A percentile compares a stretch with the other conserved stretches of the same genome.
Conservation (phyloP, 352 stramenopile genomes). For the Phytophthora sp. region DNA sequence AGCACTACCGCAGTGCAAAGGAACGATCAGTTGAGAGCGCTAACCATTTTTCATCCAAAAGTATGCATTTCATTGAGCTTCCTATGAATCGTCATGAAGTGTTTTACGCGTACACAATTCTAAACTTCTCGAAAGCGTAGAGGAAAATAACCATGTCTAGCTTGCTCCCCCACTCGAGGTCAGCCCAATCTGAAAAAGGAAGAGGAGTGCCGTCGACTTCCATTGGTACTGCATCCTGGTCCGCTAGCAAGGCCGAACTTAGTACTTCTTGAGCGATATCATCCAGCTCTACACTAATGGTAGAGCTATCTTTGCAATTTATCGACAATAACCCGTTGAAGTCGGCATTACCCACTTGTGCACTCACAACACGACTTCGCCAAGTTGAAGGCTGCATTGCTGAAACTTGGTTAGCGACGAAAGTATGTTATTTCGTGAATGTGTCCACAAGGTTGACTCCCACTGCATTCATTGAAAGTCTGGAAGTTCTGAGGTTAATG, state of each 20-base stretch:
- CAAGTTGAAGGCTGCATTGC: background rate
- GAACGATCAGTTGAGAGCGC: too few relatives aligned
- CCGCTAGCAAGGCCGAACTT: slow-evolving; percentile 11
- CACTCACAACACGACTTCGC: too few relatives aligned
- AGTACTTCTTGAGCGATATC: slow-evolving; percentile 18
- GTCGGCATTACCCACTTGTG: too few relatives aligned
- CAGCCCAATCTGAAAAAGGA: background rate
- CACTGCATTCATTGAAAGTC: too few relatives aligned
- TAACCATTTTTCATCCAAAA: too few relatives aligned
- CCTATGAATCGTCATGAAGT: too few relatives aligned
- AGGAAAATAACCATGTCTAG: slow-evolving; percentile 17
- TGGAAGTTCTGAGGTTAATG: too few relatives aligned
- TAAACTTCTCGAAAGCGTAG: slow-evolving; percentile 32
- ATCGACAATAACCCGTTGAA: too few relatives aligned
- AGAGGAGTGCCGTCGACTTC: background rate
- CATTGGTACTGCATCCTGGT: slow-evolving; percentile 1
- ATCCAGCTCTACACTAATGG: too few relatives aligned
- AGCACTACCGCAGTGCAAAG: too few relatives aligned
- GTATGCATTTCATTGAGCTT: too few relatives aligned
- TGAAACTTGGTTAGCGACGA: background rate
- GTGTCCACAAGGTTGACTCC: slow-evolving; percentile 23
- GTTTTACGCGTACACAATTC: slow-evolving; percentile 22
- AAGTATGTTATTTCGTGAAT: slow-evolving; percentile 18
- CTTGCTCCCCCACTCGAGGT: background rate
- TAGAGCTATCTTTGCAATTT: too few relatives aligned